Conservation (phyloP, 2,329 filamentous ascomycete species). For the Myriosclerotinia duriaeana region DNA sequence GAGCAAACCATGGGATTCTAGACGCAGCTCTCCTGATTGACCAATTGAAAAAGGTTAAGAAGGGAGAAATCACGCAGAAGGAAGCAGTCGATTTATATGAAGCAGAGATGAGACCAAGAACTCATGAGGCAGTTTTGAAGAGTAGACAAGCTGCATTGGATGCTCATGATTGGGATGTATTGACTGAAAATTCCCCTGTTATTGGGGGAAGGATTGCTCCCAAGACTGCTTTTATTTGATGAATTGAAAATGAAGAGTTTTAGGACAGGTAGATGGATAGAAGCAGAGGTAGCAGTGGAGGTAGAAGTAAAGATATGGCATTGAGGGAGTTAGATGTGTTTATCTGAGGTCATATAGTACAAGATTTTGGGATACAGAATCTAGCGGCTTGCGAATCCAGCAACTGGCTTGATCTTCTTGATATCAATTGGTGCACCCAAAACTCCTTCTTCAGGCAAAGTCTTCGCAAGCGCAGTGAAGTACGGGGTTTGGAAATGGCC, state of each 20-base stretch:
- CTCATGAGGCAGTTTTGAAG: constrained; percentile 49
- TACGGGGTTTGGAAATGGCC: background rate
- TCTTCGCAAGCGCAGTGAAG: background rate
- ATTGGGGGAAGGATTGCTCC: constrained; percentile 39
- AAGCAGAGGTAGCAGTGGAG: background rate
- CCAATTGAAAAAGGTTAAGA: constrained; percentile 29
- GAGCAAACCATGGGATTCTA: constrained; percentile 56
- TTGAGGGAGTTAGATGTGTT: background rate
- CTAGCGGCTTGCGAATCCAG: constrained; percentile 7
- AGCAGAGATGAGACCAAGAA: constrained; percentile 45
- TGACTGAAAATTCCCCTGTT: constrained; percentile 44
- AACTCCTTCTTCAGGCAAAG: constrained; percentile 10
- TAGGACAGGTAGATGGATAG: background rate
- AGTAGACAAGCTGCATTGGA: constrained; percentile 55
- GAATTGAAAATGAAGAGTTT: background rate
- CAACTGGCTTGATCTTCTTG: constrained; percentile 14
- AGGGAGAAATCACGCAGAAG: constrained; percentile 26
- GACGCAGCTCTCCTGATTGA: constrained; percentile 51
- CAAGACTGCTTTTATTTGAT: constrained; percentile 15
- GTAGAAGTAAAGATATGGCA: background rate
- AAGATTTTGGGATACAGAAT: background rate
- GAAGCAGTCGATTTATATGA: constrained; percentile 51
- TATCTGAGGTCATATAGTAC: background rate
- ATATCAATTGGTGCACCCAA: background rate
- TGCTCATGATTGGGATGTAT: constrained; percentile 51